Base-by-base conservation (phyloP, 306 rosid species). In the Gillenia trifoliata region DNA sequence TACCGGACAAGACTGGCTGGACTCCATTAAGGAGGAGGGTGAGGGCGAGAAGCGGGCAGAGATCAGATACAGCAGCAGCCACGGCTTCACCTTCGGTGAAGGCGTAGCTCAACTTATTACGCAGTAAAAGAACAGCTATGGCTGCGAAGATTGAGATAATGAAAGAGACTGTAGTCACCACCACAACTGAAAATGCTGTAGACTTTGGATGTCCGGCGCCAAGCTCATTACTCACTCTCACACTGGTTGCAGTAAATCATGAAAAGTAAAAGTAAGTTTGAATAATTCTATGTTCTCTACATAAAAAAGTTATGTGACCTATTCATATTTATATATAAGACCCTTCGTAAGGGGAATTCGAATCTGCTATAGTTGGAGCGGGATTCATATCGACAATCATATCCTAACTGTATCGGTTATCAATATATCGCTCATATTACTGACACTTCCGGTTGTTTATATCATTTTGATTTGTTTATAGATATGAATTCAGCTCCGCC, bases 1-100 rank as follows among this genome's bases (percentile, higher is more conserved):
- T 82, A 91, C 98, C 98, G 0, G 98, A 93, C 71, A 93, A 80
- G 33, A 93, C 93, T 0, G 96, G 98, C 10, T 93, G 98, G 74
- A 93, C 34, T 66, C 98, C 97, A 11, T 93, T 93, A 66, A 93
- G 90, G 72, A 85, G 23, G 43, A 93, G 75, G 26, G 93, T n/a
- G 72, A 91, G 68, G 26, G 97, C 82, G 0, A 91, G 93, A 5
- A 93, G 83, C 1, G 95, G 93, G 31, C 89, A 79, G 22, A 93
- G 96, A 80, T 89, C 97, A 0, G 98, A 93, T 29, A 93, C 98
- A 0, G 96, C 98, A 49, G 89, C 88, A 4, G 97, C 89, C 5
- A 92, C 97, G 0, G n/a, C 66, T 77, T 86, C 92, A 16, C 97
- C 97, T 1, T 68, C 89, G 0, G 93, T 92, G 85, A 92, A 92